Evolutionary conservation across 208 protist species (phyloP), one percentile per base, ranked within the genome.

Genomic region (Zelonia costaricensis): DNA sequence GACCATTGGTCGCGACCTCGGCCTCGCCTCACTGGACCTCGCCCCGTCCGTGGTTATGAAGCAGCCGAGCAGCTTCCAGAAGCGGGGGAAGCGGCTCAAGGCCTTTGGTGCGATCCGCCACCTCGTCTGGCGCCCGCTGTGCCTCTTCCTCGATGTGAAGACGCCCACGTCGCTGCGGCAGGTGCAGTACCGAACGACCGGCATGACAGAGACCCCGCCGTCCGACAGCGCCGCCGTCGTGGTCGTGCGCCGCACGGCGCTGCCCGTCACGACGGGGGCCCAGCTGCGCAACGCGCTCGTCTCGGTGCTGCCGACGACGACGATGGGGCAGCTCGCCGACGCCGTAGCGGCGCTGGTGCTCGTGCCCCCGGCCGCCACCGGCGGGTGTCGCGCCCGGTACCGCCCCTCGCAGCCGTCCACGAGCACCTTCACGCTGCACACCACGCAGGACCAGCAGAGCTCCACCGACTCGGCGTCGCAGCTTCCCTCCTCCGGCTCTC

Each of bases 1-100:
- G 1, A 59, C 59, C 0, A 74, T 83, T 18, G 74, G 58, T 15
- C 71, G 75, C 42, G 57, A 72, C 28, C 57, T 83, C 22, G 77
- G 77, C 15, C 62, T 83, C 8, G 43, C 77, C 46, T 48, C 52
- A 10, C 23, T 69, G 9, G 62, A 69, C 43, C 28, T 76, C 22
- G 56, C 56, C 15, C 47, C 67, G 5, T 59, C 54, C 15, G 44
- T 75, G n/a, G 38, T 79, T 23, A 46, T 52, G 46, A 60, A 75
- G 31, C 68, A 74, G 62, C 64, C 67, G 8, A 64, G 55, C 35
- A 63, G 63, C 25, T 81, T 82, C 23, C 25, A 43, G 20, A 71
- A 76, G 52, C 69, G 74, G 0, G 51, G 51, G 15, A 64, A 61
- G 52, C 57, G 66, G 0, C 27, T 65, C 35, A 59, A 61, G 30